Base-by-base conservation (phyloP, 1,284 basidiomycete species). In the Tilletia walkeri region DNA sequence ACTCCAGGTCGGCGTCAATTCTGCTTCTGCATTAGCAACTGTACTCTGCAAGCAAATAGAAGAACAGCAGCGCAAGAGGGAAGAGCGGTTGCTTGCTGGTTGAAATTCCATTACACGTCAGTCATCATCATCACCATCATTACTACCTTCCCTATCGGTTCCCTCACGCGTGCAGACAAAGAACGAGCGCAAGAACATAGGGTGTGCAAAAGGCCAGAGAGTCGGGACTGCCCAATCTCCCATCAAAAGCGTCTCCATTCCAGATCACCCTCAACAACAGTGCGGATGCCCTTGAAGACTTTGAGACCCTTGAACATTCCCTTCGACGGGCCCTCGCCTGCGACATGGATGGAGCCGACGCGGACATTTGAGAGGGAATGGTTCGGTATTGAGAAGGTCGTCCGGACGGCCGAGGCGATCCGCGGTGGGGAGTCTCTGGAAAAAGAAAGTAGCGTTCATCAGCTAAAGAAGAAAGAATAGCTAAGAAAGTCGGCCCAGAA, bases 341-440 rank as follows among this genome's bases (percentile, higher is more conserved):
- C 88, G n/a, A 96, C 86, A 81, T 90, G 92, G 69, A 97, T 87
- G 76, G 93, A 90, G 72, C 93, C 91, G 2, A 96, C 90, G 74
- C 91, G 91, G 67, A 96, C 85, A 7, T 90, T 88, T 1, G 92
- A 93, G 81, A 91, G 91, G 49, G 89, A 89, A 80, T 91, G 86
- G 56, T 90, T 88, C 30, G 89, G 87, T 45, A 94, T 88, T 54
- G 89, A 88, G 84, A 92, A 96, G 9, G 59, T 70, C 66, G 56
- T 61, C 54, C 48, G 68, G 53, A 39, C 38, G 48, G 49, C 67
- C 53, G 1, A 38, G 24, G 3, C 69, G 18, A 38, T 65, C 53
- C 6, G 69, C 1, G 38, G 71, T 49, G 36, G 66, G 34, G 5
- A 73, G 59, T 63, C 59, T 5, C 56, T 61, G 56, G 9, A 36